Percentiles rank a stretch among this genome's conserved stretches.
Conservation (phyloP, 805 yeast species). For the Barnettozyma sucrosica region DNA sequence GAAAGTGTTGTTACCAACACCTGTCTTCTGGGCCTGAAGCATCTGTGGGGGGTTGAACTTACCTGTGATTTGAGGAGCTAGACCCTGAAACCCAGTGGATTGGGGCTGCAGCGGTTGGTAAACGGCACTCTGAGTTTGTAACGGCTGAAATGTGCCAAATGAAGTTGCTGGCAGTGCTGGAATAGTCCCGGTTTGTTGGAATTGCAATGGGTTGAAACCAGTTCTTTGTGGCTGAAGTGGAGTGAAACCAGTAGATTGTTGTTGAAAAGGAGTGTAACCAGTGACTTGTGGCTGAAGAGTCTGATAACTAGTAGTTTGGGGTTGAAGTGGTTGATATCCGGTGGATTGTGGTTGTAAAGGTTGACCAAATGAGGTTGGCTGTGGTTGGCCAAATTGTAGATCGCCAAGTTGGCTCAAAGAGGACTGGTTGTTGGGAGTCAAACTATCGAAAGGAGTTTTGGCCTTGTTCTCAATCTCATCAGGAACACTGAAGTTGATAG, state of each 20-base stretch:
- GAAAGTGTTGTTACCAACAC: conserved; percentile 37
- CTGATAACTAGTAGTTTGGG: conserved; percentile 26
- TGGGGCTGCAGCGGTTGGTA: conserved; percentile 39
- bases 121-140: conserved; percentile 38
- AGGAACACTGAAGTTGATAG: conserved; percentile 73
- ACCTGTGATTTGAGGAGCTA: conserved; percentile 29
- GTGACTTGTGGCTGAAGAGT: conserved; percentile 29
- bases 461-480: conserved; percentile 34
- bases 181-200: conserved; percentile 22
- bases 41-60: conserved; percentile 27
- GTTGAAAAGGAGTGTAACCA: conserved; percentile 28
- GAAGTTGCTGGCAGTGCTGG: conserved; percentile 22
- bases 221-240: conserved; percentile 23
- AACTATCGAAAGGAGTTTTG: conserved; percentile 38
- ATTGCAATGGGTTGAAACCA: conserved; percentile 19
- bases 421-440: conserved; percentile 28
- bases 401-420: conserved; percentile 30
- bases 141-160: conserved; percentile 34
- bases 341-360: conserved; percentile 24
- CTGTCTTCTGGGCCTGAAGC: conserved; percentile 64
- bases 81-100: conserved; percentile 31
- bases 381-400: conserved; percentile 28
- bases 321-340: conserved; percentile 27
- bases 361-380: conserved; percentile 21
- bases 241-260: conserved; percentile 25